Evolutionary conservation across 768 basidiomycete genomes (phyloP), one percentile per base, ranked within the genome.

Genomic region (Serendipita sp.): DNA sequence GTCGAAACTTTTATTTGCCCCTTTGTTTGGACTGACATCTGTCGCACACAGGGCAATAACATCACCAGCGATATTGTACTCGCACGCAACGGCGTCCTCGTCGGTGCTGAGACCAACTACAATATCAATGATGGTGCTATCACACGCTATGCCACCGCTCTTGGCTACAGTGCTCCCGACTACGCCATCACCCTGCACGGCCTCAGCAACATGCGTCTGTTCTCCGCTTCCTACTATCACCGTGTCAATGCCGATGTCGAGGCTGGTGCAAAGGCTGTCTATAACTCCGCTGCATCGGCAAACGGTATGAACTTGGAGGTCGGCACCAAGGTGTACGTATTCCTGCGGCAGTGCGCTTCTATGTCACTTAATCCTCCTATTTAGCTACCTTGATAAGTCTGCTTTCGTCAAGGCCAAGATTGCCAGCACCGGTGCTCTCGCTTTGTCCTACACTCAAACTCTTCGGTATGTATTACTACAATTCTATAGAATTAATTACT

Each of bases 371-470:
- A 29, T 37, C 23, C 34, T 64, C 18, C 67, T 11, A 18, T 60
- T 64, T 64, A 88, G 85, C 55, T 85, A 85, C 78, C 85, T 94
- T 67, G 93, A 97, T 77, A 75, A 80, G 34, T 85, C 91, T 68
- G 87, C 93, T 6, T 97, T 90, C 72, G 81, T 97, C 77, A 98
- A 99, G 82, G 90, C 93, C 69, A 97, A 97, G 82, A 94, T 98
- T 79, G 97, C 97, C 84, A 95, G 94, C 78, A 74, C 84, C 65
- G 94, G 94, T 80, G 81, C 94, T 72, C 81, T 96, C 69, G 87
- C 83, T 70, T 84, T 95, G 68, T 86, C 72, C 69, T 93, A 92
- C 79, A 95, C 92, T 62, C 95, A 99, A 78, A 77, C 83, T 44
- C 88, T 99, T 72, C 88, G 74, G 66, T 74, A 68, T 27, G 72